Base-by-base conservation (phyloP, 73 alveolate genomes). In the Tetrahymena malaccensis region DNA sequence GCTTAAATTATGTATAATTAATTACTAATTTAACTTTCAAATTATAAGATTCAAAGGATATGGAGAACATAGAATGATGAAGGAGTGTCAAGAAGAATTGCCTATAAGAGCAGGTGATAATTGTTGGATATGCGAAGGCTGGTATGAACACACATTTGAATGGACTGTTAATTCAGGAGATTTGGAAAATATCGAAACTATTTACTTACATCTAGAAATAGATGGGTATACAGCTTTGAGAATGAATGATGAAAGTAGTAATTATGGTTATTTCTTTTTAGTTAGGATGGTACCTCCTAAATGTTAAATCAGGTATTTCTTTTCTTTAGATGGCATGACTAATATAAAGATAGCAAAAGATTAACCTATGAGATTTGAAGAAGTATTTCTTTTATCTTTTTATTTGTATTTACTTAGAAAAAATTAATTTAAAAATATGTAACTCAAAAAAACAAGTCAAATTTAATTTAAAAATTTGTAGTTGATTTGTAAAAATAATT, bases 111-210 rank as follows among this genome's bases (percentile, higher is more conserved):
- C 37, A 3, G 89, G 89, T 16, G 89, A 70, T 70, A 96, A 97
- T 58, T 98, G 99, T 93, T 98, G 99, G 99, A 94, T 98, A 10
- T 98, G 99, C 44, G 99, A 98, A 97, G 98, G 98, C 9, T 98
- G 99, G 99, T 97, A 94, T 94, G 99, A 98, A 96, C 95, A 96
- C 84, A 98, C 97, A 93, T 97, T 98, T 94, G 97, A 94, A 85
- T 97, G 89, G 89, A 70, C 40, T 22, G 43, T 70, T 11, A 70
- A 17, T 8, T 70, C 89, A 70, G 89, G 89, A 13, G 89, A 70
- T 70, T 12, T 70, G 37, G 89, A 70, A 11, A 70, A 70, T 31
- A 70, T 70, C 4, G 89, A 70, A 27, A 31, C 37, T 27, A 70
- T 70, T 22, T 70, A 70, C 37, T 31, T 70, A 7, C 89, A 70